Evolutionary conservation across 305 asterid species (phyloP), one percentile per base, ranked within the genome.

Genomic region (Rubia peregrina): DNA sequence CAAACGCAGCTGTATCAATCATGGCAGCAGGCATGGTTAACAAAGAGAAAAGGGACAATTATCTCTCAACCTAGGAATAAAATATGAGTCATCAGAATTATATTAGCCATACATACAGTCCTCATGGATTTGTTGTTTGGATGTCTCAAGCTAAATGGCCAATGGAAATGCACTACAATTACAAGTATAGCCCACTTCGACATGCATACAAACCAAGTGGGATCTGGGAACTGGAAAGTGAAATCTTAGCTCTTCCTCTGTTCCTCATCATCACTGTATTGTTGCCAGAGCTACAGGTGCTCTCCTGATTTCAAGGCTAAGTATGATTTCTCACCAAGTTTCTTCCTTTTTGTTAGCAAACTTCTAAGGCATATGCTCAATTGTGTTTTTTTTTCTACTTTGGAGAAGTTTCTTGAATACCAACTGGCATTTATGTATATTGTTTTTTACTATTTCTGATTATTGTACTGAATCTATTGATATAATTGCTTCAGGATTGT

Each of bases 181-280:
- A 17, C 19, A 59, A 61, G 42, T 11, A n/a, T 2, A 19, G 24
- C 60, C 19, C 14, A 19, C 61, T 30, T 21, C 51, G 56, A 59
- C 56, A 10, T 24, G 24, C 33, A 57, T n/a, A 36, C 17, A 21
- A 14, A 26, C 7, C 71, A n/a, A 70, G 76, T 78, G 71, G 72
- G 69, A 49, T 40, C 55, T 51, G 62, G 61, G 46, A 64, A 64
- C 68, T 64, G 48, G 9, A 69, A 36, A 64, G 73, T 57, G 62
- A 72, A 69, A 46, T 51, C 75, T 71, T 67, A 53, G 19, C 49
- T 62, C 62, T 36, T 43, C 69, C 40, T n/a, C n/a, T n/a, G n/a
- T n/a, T n/a, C n/a, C n/a, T n/a, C n/a, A n/a, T 53, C 59, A 53
- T 53, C 11, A 53, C 19, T n/a, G 5, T 53, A 17, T 51, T 9